Evolutionary conservation across 2,329 filamentous ascomycete species (phyloP), one percentile per base, ranked within the genome.

Genomic region (Zasmidium cellare): DNA sequence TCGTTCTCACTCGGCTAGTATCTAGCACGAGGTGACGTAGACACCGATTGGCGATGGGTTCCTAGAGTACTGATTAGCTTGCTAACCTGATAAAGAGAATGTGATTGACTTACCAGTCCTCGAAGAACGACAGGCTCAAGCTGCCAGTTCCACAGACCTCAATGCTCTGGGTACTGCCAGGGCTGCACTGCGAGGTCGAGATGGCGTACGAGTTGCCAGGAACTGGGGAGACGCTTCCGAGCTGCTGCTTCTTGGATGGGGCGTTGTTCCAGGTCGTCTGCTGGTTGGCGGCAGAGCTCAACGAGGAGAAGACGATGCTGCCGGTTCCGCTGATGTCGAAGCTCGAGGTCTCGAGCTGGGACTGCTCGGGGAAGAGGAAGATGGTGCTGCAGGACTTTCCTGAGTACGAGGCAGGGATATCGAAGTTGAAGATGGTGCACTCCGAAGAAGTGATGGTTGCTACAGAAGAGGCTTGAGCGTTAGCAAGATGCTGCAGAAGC

Each of bases 381-480:
- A 76, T 69, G n/a, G 81, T 53, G 19, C 49, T 59, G 53, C 18
- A 50, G 46, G 22, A 49, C 16, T 50, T 44, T 46, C 28, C 46
- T n/a, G 25, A 46, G 23, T 23, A 50, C 5, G 3, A 3, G 19
- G 9, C 6, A 9, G 45, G 45, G 45, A 47, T 47, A 18, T 47
- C 45, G 45, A 47, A 44, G 9, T 49, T 55, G 53, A 46, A 55
- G 53, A 47, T 47, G 45, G 45, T 47, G 45, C 45, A 47, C 19
- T 47, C 45, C 5, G 9, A 18, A 22, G 45, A 18, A 12, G 81
- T 82, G 45, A 87, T 76, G 16, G 79, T 79, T 52, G 84, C 25
- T 28, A 28, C 25, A 28, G 25, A 28, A 28, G 25, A 11, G 25
- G 25, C 25, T 28, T 28, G 25, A 5, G 11, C 11, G 25, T 28